phyloP scores from a whole-genome alignment of 1,139 yeast species.

The Taiozyma sp. region DNA sequence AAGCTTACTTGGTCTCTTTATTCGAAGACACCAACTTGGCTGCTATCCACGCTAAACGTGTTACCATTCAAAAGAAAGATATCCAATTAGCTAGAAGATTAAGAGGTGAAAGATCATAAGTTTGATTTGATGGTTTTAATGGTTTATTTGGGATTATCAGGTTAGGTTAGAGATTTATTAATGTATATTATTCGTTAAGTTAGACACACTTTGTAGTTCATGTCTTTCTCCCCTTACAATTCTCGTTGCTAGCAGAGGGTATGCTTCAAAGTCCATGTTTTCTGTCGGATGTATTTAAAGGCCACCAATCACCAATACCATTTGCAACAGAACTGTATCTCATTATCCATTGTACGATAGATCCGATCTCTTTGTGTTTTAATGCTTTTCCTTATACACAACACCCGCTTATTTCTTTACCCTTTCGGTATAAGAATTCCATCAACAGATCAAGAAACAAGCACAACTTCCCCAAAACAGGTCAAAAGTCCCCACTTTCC shows the following conservation, averaged over 20 bases:
- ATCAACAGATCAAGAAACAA: neutral
- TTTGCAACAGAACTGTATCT: no score
- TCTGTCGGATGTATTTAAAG: no score
- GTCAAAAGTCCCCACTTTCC: neutral
- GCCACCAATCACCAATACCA: no score
- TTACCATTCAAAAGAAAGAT: slow-evolving; percentile 98
- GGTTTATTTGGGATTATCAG: slow-evolving; percentile 1
- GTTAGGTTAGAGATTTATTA: slow-evolving; percentile 9
- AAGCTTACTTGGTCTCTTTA: slow-evolving; percentile 87
- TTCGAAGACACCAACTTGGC: slow-evolving; percentile 97
- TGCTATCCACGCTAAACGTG: slow-evolving; percentile 99
- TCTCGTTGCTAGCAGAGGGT: neutral
- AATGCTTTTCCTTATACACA: neutral
- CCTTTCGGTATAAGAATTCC: neutral
- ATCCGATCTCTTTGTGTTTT: no score
- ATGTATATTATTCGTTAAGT: slow-evolving; percentile 5
- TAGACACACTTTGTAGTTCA: neutral
- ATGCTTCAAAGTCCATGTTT: no score
- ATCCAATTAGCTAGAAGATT: slow-evolving; percentile 98
- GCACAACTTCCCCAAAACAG: neutral
- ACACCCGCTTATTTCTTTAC: neutral
- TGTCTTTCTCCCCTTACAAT: no score
- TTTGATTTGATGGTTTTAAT: slow-evolving; percentile 1
- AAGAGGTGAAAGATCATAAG: slow-evolving; percentile 84
- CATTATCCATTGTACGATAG: no score